Conservation (phyloP, 208 protist species). For the Trypanosoma conorhini region DNA sequence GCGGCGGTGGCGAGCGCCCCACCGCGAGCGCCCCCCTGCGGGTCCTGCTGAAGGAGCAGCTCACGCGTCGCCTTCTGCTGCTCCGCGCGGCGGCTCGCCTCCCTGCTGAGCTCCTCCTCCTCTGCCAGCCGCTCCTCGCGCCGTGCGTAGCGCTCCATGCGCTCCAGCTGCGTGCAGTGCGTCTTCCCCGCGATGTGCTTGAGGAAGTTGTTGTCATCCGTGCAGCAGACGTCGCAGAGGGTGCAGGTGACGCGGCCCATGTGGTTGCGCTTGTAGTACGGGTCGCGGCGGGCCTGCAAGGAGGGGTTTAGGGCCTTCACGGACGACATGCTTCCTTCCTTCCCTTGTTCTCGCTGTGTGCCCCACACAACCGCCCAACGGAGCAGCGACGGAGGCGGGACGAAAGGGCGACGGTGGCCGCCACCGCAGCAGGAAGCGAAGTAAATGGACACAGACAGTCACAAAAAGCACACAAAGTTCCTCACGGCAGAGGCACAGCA, state of each 20-base stretch:
- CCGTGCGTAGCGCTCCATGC: constrained; percentile 51
- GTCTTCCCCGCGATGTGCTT: constrained; percentile 80
- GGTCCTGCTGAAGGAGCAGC: constrained; percentile 31
- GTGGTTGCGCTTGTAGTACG: constrained; percentile 87
- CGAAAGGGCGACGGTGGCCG: too few relatives aligned
- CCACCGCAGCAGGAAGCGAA: constrained; percentile 3
- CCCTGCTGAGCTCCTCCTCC: constrained; percentile 57
- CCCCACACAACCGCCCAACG: too few relatives aligned
- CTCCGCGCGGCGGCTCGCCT: constrained; percentile 41
- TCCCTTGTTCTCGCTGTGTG: not conserved
- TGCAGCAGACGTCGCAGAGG: constrained; percentile 77
- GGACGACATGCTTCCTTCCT: constrained; percentile 15
- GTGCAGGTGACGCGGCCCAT: constrained; percentile 80
- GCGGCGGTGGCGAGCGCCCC: not conserved
- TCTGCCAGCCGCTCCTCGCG: constrained; percentile 54
- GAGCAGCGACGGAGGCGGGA: too few relatives aligned
- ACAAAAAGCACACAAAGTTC: not conserved
- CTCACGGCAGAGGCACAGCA: not conserved
- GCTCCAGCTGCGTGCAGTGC: constrained; percentile 67
- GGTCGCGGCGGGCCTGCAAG: constrained; percentile 46
- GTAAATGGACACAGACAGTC: constrained; percentile 23
- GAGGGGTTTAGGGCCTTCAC: constrained; percentile 62
- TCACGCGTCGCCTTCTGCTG: constrained; percentile 46
- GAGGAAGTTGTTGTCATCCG: constrained; percentile 81
- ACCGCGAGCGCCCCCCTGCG: not conserved